Conservation (phyloP, 73 alveolate genomes). For the Breviolum minutum region DNA sequence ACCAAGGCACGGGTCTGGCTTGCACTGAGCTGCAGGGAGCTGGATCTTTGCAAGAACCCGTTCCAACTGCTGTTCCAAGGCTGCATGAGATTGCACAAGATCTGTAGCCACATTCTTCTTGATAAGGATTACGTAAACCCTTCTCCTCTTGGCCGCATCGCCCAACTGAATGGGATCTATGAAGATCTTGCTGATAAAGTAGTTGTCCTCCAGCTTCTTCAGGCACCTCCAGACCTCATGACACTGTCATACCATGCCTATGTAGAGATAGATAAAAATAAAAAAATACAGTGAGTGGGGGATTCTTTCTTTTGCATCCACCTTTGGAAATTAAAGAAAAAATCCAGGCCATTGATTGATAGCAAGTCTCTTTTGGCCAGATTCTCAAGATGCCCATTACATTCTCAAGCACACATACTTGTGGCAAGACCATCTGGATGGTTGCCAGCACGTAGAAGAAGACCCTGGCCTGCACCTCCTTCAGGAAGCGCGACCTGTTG, state of each 20-base stretch:
- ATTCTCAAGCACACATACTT: not conserved
- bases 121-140: not conserved
- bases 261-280: not conserved
- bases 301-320: not conserved
- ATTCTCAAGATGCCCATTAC: not conserved
- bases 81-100: not conserved
- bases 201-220: not conserved
- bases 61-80: not conserved
- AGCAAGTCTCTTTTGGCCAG: not conserved
- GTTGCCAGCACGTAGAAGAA: slow-evolving; percentile 3
- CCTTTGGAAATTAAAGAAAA: not conserved
- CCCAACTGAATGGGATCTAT: not conserved
- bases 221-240: not conserved
- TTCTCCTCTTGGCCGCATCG: not conserved
- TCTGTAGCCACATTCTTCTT: not conserved
- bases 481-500: not conserved
- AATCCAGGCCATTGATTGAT: not conserved
- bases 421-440: not conserved
- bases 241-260: no score
- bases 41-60: not conserved
- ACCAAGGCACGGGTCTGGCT: not conserved
- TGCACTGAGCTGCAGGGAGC: not conserved
- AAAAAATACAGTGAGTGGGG: not conserved
- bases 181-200: not conserved
- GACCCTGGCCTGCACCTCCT: not conserved